These are phyloP conservation scores for Flaveria floridana DNA, from an alignment of 140 eudicot genomes.

Conservation along the genomic window DNA sequence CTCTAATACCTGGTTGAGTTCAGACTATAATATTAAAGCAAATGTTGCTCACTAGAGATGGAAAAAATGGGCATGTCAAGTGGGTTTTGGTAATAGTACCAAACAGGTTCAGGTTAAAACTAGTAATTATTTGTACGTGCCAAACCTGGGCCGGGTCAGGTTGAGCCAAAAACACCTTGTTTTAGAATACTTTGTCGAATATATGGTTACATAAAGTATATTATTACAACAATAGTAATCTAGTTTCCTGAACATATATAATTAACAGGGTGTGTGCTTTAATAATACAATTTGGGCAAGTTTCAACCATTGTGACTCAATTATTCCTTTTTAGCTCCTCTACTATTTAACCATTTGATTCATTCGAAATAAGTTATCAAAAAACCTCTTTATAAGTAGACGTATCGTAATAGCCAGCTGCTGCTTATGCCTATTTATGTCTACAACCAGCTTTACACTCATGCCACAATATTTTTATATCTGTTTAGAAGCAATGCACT, in stretches of 20 bases:
- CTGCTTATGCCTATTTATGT: not conserved
- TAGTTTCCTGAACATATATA: not conserved
- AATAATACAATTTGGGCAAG: not conserved
- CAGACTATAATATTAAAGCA: not conserved
- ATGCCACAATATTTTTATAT: not conserved
- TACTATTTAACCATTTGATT: not conserved
- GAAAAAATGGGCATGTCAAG: not conserved
- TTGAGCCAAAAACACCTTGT: not conserved
- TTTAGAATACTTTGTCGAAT: not conserved
- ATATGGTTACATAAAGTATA: not conserved
- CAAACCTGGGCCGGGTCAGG: not conserved
- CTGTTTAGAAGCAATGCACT: not conserved
- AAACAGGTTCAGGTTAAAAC: not conserved
- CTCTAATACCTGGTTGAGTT: not conserved
- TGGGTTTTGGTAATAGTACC: not conserved
- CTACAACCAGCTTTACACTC: not conserved
- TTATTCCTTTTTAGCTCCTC: not conserved
- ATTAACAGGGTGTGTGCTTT: not conserved
- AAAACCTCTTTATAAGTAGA: not conserved
- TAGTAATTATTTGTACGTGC: not conserved
- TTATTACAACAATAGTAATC: not conserved
- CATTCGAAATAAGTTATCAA: not conserved
- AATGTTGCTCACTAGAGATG: constrained; percentile 9
- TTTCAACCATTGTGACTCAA: not conserved
- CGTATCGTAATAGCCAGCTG: not conserved